phyloP scores from a whole-genome alignment of 106 monocot genomes.

The Iris macrosiphon region DNA sequence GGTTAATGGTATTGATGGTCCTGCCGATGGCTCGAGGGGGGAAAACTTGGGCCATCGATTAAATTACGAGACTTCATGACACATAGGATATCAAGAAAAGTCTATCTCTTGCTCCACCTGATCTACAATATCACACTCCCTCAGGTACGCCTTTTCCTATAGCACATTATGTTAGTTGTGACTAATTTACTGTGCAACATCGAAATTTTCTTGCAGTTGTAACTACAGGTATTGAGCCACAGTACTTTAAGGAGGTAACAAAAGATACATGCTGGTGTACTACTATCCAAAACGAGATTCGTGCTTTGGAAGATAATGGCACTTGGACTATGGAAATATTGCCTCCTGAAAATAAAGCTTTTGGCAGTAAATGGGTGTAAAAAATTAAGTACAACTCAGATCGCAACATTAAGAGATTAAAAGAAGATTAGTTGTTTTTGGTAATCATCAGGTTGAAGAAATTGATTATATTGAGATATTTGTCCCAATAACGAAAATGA shows the following conservation, averaged over 20 bases:
- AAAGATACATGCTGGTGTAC: background rate
- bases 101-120: background rate
- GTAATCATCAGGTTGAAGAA: background rate
- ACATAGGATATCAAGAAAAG: constrained; percentile 5
- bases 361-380: constrained; percentile 2
- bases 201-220: background rate
- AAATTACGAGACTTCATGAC: constrained; percentile 4
- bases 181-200: background rate
- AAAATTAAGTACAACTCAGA: background rate
- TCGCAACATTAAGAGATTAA: background rate
- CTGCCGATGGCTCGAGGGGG: background rate
- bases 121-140: background rate
- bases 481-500: background rate
- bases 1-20: background rate
- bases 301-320: background rate
- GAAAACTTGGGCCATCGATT: background rate
- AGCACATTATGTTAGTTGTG: background rate
- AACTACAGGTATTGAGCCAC: background rate
- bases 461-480: background rate
- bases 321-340: background rate
- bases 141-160: background rate
- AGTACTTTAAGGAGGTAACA: background rate
- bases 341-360: background rate
- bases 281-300: background rate
- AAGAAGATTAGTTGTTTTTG: background rate